phyloP scores from a whole-genome alignment of 2,329 filamentous ascomycete species.

The Penicillium sp. region DNA sequence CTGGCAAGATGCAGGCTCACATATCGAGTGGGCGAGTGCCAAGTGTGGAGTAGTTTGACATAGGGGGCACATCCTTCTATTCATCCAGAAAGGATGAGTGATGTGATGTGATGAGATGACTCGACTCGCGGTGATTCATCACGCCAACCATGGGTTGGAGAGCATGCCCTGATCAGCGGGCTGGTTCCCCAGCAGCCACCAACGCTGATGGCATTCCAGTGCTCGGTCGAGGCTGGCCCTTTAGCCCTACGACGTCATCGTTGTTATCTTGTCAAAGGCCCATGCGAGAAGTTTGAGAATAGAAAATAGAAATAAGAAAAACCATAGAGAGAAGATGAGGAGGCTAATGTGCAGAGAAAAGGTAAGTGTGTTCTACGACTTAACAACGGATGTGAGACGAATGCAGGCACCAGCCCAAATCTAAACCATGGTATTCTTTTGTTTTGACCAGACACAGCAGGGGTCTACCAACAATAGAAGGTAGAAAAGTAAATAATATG shows the following conservation, averaged over 20 bases:
- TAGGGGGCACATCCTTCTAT: too few relatives aligned
- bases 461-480: not conserved
- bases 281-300: slow-evolving; percentile 9
- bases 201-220: slow-evolving; percentile 14
- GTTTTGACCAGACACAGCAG: not conserved
- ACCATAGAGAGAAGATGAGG: too few relatives aligned
- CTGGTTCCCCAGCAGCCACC: slow-evolving; percentile 4
- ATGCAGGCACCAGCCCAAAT: not conserved
- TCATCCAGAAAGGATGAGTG: not conserved
- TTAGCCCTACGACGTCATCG: slow-evolving; percentile 3
- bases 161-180: slow-evolving; percentile 9
- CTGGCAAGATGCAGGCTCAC: too few relatives aligned
- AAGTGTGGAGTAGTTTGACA: too few relatives aligned
- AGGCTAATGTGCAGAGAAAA: too few relatives aligned
- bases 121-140: slow-evolving; percentile 1
- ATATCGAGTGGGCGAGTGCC: too few relatives aligned
- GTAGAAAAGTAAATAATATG: not conserved
- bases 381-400: not conserved
- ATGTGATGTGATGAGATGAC: slow-evolving; percentile 2
- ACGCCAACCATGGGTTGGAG: slow-evolving; percentile 3
- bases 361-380: too few relatives aligned
- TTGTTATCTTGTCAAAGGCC: not conserved
- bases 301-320: too few relatives aligned
- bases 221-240: slow-evolving; percentile 12
- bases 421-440: slow-evolving; percentile 12